Conservation (phyloP, 345 rosid genomes). For the Triadica sebifera region DNA sequence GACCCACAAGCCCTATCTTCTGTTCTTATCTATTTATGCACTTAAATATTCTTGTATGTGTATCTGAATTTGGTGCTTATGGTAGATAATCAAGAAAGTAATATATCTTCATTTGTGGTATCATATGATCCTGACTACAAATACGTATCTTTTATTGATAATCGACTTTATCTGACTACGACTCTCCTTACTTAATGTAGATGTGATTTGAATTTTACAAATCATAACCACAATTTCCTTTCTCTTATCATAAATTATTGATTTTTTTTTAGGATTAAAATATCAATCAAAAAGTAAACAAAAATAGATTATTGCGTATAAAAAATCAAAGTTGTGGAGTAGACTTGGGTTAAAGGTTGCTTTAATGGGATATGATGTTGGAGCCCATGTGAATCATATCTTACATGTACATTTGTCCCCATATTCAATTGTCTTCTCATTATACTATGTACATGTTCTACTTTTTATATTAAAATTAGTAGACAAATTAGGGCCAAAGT, state of each 20-base stretch:
- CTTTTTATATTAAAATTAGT: conserved; percentile 18
- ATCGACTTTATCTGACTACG: no score
- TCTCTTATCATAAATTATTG: not conserved
- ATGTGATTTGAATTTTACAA: no score
- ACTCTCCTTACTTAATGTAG: no score
- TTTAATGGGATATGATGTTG: conserved; percentile 15
- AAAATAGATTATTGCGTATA: not conserved
- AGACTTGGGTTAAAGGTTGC: conserved; percentile 24
- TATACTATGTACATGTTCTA: conserved; percentile 19
- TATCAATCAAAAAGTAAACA: conserved; percentile 1
- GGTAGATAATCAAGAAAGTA: no score
- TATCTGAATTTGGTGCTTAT: no score
- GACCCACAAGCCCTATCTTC: conserved; percentile 12
- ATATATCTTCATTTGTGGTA: no score
- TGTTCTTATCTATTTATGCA: not conserved
- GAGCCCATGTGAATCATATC: conserved; percentile 12
- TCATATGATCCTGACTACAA: no score
- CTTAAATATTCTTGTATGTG: no score
- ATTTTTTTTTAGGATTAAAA: not conserved
- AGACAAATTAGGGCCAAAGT: conserved; percentile 18
- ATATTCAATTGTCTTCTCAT: conserved; percentile 16
- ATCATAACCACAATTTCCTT: no score
- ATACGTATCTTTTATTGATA: no score
- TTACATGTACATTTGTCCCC: not conserved
- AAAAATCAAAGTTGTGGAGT: conserved; percentile 4